A percentile compares a stretch with the other conserved stretches of the same genome.
Conservation (phyloP, 106 monocot species). For the Gastrodia elata region DNA sequence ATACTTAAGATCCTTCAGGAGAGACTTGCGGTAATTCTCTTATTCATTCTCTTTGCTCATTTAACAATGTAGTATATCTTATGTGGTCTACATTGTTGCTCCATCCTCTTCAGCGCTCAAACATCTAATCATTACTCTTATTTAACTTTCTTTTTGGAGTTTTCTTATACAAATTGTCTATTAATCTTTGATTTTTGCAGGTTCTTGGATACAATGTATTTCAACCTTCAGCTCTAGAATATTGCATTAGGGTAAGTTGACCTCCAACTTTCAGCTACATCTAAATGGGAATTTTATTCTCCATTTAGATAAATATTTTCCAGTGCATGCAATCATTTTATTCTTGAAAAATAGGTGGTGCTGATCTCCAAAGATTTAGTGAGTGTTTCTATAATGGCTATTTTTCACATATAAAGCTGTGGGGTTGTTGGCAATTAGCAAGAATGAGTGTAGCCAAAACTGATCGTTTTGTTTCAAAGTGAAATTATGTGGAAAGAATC, state of each 20-base stretch:
- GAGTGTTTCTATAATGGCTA: neutral
- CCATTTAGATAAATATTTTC: neutral
- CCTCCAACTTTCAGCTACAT: neutral
- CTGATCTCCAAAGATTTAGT: neutral
- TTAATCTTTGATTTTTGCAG: conserved; percentile 22
- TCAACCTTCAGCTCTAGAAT: conserved; percentile 66
- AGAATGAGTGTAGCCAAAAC: neutral
- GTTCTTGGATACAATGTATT: conserved; percentile 72
- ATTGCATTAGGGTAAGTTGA: conserved; percentile 85
- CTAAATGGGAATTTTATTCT: neutral
- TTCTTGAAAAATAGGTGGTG: neutral
- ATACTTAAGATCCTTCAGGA: conserved; percentile 77
- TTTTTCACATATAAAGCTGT: neutral
- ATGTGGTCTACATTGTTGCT: neutral
- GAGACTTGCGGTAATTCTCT: conserved; percentile 62
- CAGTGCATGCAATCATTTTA: conserved; percentile 2
- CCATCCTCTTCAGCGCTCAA: neutral
- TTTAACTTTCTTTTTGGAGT: neutral
- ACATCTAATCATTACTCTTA: neutral
- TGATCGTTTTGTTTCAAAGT: neutral
- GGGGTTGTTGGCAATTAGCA: neutral
- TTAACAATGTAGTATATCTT: neutral
- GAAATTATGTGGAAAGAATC: neutral
- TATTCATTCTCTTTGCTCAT: neutral
- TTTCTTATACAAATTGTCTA: neutral